Evolutionary conservation across 2,329 filamentous ascomycete species (phyloP), one percentile per base, ranked within the genome.

Genomic region (Aureobasidium sp.): DNA sequence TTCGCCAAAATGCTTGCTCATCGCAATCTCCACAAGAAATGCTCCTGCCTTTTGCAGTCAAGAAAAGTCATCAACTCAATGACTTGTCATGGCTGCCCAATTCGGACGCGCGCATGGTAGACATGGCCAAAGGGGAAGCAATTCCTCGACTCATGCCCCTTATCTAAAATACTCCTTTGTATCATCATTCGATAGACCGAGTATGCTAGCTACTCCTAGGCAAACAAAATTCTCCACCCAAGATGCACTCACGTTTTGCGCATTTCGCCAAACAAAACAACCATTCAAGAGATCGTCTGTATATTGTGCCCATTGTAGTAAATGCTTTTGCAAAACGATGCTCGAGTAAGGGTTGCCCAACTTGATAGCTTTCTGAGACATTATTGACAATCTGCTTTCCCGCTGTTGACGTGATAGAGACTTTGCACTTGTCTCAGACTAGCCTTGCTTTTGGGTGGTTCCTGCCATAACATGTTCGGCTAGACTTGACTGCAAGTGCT

Each of bases 11-110:
- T 37, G 34, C 34, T 37, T 42, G 53, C 29, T 29, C 5, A 57
- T 57, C 53, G 17, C 53, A 57, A 57, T 57, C 20, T 57, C 53
- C 53, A 57, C 53, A 57, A 34, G 9, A 17, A 17, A 6, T 17
- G 15, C 26, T 42, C 26, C 37, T 29, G 27, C 20, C 39, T 17
- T 23, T 41, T 23, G 15, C 37, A 56, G 23, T 5, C 13, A 23
- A 10, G 9, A 5, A 20, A 55, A 42, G 8, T 2, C 4, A n/a
- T 27, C 20, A 39, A 44, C 39, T 27, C 26, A 7, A 12, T 17
- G 17, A 44, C n/a, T 29, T 32, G 10, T 12, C 26, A 41, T 37
- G 34, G 10, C 36, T 32, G 46, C 53, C 53, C 42, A n/a, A 44
- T 57, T 7, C 15, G 29, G 53, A 57, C 26, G n/a, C 53, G 29